Base-by-base conservation (phyloP, 371 early-diverging fungal genomes). In the Batkoa obscura region DNA sequence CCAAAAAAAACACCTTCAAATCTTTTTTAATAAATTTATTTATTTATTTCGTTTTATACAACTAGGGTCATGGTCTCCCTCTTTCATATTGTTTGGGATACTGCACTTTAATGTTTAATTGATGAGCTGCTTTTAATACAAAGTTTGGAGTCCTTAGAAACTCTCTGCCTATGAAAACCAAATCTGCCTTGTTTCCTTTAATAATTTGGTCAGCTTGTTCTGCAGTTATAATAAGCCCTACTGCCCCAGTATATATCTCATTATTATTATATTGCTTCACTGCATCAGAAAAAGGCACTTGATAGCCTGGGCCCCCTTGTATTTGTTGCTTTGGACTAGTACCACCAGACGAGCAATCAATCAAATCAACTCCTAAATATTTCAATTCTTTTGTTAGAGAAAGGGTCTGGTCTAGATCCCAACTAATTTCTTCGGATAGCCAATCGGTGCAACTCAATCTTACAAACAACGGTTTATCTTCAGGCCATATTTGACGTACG, bases 401-500 rank as follows among this genome's bases (percentile, higher is more conserved):
- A 0, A 80, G 65, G 1, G 81, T 72, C 41, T 91, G 86, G 15
- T 83, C 74, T 1, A 76, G 53, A 31, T 69, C 73, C 87, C 85
- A 85, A 37, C 23, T 38, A 33, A 68, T 69, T 13, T 63, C 60
- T 6, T 64, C 68, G 32, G 68, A 74, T 8, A 78, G 71, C 68
- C 75, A 78, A 53, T 93, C 94, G 0, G 80, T 70, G 34, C 75
- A 71, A 8, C 88, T 88, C 2, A 92, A 50, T 34, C 94, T 79
- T 56, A 88, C 72, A 60, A 84, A 88, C 43, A 93, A 64, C 0
- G 93, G 87, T 58, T 86, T 86, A 10, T 80, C 66, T 6, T 70
- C 61, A 0, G 89, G 85, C 81, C 84, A 88, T 12, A 77, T 76
- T 3, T 62, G 56, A 36, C 85, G 80, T 10, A 87, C 79, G 0